Evolutionary conservation across 1,284 basidiomycete species (phyloP).

Genomic region (Puccinia polysora): DNA sequence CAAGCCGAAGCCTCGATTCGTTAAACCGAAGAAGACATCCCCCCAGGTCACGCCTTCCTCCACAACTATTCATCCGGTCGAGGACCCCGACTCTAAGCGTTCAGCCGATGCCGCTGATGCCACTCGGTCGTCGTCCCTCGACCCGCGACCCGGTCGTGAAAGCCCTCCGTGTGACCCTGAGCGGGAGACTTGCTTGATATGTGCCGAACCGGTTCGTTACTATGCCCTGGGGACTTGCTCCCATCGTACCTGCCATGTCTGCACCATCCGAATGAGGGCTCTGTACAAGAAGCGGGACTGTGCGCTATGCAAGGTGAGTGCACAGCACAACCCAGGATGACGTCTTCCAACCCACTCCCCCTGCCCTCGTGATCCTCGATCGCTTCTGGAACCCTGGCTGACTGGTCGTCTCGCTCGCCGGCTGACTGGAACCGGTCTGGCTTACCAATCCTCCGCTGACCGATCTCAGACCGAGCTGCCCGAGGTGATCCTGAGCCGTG

Average conservation of each 20-base stretch:
- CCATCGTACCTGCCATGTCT: constrained; percentile 87
- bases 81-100: no score
- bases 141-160: background rate
- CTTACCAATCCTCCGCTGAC: background rate
- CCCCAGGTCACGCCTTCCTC: no score
- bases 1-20: no score
- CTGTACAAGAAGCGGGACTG: constrained; percentile 83
- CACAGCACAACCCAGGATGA: no score
- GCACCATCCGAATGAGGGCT: constrained; percentile 80
- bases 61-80: no score
- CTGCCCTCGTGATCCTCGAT: no score
- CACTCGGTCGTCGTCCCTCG: background rate
- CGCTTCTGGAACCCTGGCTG: no score
- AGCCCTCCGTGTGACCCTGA: constrained; percentile 47
- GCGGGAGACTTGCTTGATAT: constrained; percentile 85
- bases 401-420: no score
- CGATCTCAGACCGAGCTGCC: constrained; percentile 32
- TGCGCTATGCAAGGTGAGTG: constrained; percentile 87
- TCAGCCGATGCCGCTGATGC: no score
- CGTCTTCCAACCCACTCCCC: no score
- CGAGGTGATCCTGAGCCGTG: constrained; percentile 29
- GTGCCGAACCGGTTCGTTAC: constrained; percentile 87
- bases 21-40: no score
- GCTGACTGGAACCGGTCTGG: no score
- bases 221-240: constrained; percentile 84